Percentiles rank a stretch among this genome's conserved stretches.
These are phyloP conservation scores for carrot (Daucus carota) DNA, from an alignment of 129 eudicot species.

Conservation along the genomic window DH1_v3.0 NC_030385.2:31478001-31478500, in stretches of 20 bases:
- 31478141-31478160: slow-evolving; percentile 41
- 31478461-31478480: too few relatives aligned
- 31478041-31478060: slow-evolving; percentile 9
- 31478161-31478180: slow-evolving; percentile 46
- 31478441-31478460: neutral
- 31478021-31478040: slow-evolving; percentile 2
- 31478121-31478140: slow-evolving; percentile 62
- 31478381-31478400: neutral
- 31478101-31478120: slow-evolving; percentile 84
- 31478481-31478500: neutral
- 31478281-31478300: neutral
- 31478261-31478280: too few relatives aligned
- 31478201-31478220: neutral
- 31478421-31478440: neutral
- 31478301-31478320: neutral
- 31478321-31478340: too few relatives aligned
- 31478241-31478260: neutral
- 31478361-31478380: neutral
- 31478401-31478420: neutral
- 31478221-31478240: neutral
- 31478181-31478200: slow-evolving; percentile 4
- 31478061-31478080: slow-evolving; percentile 34
- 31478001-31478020: slow-evolving; percentile 11
- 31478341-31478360: too few relatives aligned
- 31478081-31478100: slow-evolving; percentile 73